Conservation (phyloP, 2,329 filamentous ascomycete genomes). For the Fusarium oligoseptatum region DNA sequence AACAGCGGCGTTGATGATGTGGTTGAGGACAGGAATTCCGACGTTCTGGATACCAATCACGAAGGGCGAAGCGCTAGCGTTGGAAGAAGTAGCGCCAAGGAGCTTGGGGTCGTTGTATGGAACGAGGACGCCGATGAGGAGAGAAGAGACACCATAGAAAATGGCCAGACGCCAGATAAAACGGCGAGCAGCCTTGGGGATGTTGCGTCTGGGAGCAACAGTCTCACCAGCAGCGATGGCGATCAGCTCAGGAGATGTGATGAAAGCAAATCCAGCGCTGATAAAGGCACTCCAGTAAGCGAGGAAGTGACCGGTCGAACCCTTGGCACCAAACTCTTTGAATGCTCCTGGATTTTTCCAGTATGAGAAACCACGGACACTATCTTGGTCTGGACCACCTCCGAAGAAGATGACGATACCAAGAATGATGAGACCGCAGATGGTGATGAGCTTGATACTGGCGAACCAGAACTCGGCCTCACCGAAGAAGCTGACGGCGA, state of each 20-base stretch:
- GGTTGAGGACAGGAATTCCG: constrained; percentile 72
- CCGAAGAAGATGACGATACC: constrained; percentile 62
- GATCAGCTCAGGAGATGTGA: constrained; percentile 45
- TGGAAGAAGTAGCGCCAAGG: constrained; percentile 60
- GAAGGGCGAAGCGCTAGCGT: constrained; percentile 70
- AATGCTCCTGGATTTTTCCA: constrained; percentile 61
- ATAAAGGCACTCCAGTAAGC: constrained; percentile 71
- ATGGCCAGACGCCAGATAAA: constrained; percentile 49
- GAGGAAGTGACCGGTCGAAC: constrained; percentile 66
- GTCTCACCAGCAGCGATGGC: constrained; percentile 51
- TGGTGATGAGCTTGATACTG: constrained; percentile 70
- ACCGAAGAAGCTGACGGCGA: constrained; percentile 69
- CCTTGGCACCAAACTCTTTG: constrained; percentile 61
- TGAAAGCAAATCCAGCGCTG: constrained; percentile 61
- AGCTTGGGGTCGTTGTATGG: constrained; percentile 60
- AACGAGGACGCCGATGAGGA: constrained; percentile 32
- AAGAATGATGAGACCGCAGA: constrained; percentile 69
- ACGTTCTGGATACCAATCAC: constrained; percentile 76
- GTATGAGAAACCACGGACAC: constrained; percentile 56
- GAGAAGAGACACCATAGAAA: constrained; percentile 43
- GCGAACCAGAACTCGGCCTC: constrained; percentile 74
- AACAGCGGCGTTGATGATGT: constrained; percentile 76
- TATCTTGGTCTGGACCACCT: constrained; percentile 65
- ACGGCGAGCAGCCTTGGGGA: constrained; percentile 49
- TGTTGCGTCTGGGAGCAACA: constrained; percentile 48